Evolutionary conservation across 495 filamentous ascomycete species (phyloP).

Genomic region (Cercophora newfieldiana): DNA sequence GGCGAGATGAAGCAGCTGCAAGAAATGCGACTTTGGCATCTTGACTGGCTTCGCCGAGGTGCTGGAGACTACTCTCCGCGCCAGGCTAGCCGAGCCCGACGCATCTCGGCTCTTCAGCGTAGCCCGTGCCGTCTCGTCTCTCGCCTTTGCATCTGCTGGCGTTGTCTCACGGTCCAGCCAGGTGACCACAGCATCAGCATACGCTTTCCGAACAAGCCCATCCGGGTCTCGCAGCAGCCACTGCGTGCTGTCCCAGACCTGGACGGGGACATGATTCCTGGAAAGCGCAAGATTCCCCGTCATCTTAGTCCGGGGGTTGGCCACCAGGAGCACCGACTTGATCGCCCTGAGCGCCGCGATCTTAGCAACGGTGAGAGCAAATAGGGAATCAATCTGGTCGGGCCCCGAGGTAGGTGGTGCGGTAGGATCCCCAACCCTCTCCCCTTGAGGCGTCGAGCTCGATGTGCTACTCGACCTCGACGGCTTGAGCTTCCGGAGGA

Average conservation of each 20-base stretch:
- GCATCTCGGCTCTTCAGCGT: slow-evolving; percentile 37
- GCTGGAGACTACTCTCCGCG: slow-evolving; percentile 69
- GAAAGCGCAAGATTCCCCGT: slow-evolving; percentile 62
- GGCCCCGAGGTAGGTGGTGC: slow-evolving; percentile 31
- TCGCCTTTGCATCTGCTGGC: slow-evolving; percentile 60
- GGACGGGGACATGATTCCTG: slow-evolving; percentile 70
- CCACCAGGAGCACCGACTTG: slow-evolving; percentile 75
- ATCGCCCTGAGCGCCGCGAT: slow-evolving; percentile 76
- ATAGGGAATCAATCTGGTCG: slow-evolving; percentile 58
- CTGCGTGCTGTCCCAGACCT: slow-evolving; percentile 89
- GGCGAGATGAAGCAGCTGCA: slow-evolving; percentile 81
- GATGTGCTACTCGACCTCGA: slow-evolving; percentile 43
- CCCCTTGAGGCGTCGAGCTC: slow-evolving; percentile 38
- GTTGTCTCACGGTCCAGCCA: slow-evolving; percentile 83
- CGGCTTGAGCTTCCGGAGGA: slow-evolving; percentile 75
- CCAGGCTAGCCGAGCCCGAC: slow-evolving; percentile 33
- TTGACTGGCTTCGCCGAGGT: slow-evolving; percentile 60
- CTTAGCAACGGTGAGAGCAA: slow-evolving; percentile 71
- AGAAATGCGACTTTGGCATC: slow-evolving; percentile 63
- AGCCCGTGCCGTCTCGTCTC: slow-evolving; percentile 53
- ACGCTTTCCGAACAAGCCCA: slow-evolving; percentile 74
- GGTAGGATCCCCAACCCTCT: slow-evolving; percentile 38
- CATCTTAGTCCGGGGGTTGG: slow-evolving; percentile 63
- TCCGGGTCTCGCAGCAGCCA: slow-evolving; percentile 81
- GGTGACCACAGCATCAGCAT: slow-evolving; percentile 74